These are phyloP conservation scores for Rusavskia elegans DNA, from an alignment of 495 filamentous ascomycete species.

Conservation along the genomic window DNA sequence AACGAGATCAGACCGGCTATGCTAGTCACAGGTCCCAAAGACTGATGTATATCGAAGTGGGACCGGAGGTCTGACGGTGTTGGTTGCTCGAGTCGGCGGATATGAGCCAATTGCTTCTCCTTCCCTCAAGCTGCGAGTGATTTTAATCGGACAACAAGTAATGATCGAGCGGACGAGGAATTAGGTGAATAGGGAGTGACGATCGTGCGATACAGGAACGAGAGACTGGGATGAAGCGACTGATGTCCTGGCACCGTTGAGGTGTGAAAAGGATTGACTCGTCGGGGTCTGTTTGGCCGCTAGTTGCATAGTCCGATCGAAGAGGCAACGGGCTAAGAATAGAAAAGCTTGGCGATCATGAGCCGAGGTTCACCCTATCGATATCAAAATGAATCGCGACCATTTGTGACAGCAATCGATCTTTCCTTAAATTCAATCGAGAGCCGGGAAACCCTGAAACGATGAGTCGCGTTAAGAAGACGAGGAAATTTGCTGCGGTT, in stretches of 20 bases:
- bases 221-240: background rate
- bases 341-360: background rate
- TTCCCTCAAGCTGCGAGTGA: too few species aligned
- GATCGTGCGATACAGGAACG: background rate
- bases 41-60: background rate
- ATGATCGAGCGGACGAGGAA: too few species aligned
- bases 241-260: background rate
- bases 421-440: background rate
- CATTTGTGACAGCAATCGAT: background rate
- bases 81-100: too few species aligned
- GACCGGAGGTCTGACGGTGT: too few species aligned
- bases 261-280: background rate
- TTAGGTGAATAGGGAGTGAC: background rate
- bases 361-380: background rate
- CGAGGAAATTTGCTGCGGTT: conserved; percentile 29
- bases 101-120: too few species aligned
- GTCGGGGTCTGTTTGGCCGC: background rate
- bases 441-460: background rate
- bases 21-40: too few species aligned
- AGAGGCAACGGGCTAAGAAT: background rate
- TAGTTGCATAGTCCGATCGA: background rate
- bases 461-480: conserved; percentile 31
- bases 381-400: background rate
- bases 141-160: too few species aligned
- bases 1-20: background rate